Evolutionary conservation across 176 grass and related monocot species (phyloP), one percentile per base, ranked within the genome.

Genomic region (Musa troglodytarum): DNA sequence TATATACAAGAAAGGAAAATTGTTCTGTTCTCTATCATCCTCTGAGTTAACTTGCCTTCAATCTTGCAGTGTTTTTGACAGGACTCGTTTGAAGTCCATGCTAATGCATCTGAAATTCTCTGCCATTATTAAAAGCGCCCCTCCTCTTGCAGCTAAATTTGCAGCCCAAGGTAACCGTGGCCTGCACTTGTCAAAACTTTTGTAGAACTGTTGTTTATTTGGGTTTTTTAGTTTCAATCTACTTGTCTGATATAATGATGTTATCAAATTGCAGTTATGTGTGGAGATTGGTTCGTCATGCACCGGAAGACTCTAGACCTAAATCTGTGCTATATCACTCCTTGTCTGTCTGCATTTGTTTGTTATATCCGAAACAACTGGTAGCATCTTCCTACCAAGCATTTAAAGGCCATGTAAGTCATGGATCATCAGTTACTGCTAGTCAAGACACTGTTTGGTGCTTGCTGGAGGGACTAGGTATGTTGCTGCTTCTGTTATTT

Each of bases 131-230:
- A 85, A 88, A 89, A 93, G 88, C 74, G 94, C 94, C 63, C 94
- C 94, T 28, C 87, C 94, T 71, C 90, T 98, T 83, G 88, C 90
- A 78, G 74, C 90, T 58, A 98, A 98, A 98, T 98, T 76, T 93
- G 83, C 34, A 91, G 86, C 65, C 86, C 90, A 65, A 89, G 90
- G 94, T 98, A 76, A 56, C 63, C 50, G n/a, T 58, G 80, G 51
- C 7, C 26, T 28, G 26, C 26, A 2, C 26, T 28, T 2, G 26
- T 28, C 26, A 28, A 22, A 22, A 28, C 26, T 28, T 28, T 1
- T 2, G 2, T 28, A 28, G 26, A 28, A 28, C 26, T 28, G 26
- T 28, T 28, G 26, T 28, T 28, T 28, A 17, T 54, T 29, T 25
- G 1, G 26, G 17, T 52, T 26, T 29, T 19, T 12, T 22, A 34